These are phyloP conservation scores for Aureobasidium sp. DNA, from an alignment of 2,329 filamentous ascomycete species.

Conservation along the genomic window DNA sequence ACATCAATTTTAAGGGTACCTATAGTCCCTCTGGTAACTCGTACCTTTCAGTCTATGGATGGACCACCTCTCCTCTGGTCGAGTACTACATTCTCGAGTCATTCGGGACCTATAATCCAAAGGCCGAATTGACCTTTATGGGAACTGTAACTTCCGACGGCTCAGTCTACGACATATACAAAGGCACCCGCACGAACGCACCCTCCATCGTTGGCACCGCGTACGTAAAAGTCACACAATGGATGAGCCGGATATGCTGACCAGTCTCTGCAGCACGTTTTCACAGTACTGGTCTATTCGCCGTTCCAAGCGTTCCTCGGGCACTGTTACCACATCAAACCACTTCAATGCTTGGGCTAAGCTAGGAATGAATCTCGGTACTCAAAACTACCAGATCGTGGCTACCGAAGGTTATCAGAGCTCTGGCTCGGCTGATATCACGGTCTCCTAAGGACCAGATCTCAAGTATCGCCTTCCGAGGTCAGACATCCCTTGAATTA, in stretches of 20 bases:
- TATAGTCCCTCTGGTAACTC: too few species aligned
- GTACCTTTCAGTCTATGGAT: too few species aligned
- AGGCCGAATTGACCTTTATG: constrained; percentile 32
- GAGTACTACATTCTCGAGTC: constrained; percentile 52
- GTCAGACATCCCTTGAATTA: too few species aligned
- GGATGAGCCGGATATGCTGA: too few species aligned
- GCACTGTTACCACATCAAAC: constrained; percentile 41
- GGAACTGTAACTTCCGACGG: constrained; percentile 43
- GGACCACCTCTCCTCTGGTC: constrained; percentile 45
- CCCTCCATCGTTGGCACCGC: constrained; percentile 46
- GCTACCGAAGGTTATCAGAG: constrained; percentile 37
- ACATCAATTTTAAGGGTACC: too few species aligned
- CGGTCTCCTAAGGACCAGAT: too few species aligned
- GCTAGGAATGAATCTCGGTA: constrained; percentile 39
- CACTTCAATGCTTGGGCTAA: constrained; percentile 50
- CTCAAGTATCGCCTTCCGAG: too few species aligned
- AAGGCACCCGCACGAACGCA: constrained; percentile 35
- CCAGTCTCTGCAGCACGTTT: too few species aligned
- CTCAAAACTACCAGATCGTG: constrained; percentile 46
- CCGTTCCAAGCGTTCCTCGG: constrained; percentile 40
- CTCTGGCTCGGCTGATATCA: constrained; percentile 22
- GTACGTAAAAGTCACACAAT: too few species aligned
- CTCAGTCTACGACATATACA: constrained; percentile 45
- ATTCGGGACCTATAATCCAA: constrained; percentile 41
- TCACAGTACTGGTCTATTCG: constrained; percentile 48